Base-by-base conservation (phyloP, 73 alveolate species). In the Tetrahymena borealis region DNA sequence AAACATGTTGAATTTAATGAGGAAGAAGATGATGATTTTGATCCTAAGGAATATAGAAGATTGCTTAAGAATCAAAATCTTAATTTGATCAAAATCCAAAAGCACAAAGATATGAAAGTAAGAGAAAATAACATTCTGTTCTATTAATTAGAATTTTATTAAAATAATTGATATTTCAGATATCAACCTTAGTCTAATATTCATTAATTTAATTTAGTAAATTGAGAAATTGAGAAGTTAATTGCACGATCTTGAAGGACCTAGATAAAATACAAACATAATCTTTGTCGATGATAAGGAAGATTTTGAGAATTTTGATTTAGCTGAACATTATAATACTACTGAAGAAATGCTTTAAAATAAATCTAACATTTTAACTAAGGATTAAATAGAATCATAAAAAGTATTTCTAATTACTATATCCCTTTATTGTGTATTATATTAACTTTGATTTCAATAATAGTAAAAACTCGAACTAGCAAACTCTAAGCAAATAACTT, bases 1-100 rank as follows among this genome's bases (percentile, higher is more conserved):
- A 94, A 95, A 33, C 97, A 95, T 92, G 94, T 95, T 20, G 96
- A 95, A 95, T 92, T 95, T 36, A n/a, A n/a, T n/a, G 94, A 95
- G 18, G 97, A 95, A 20, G 97, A 95, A 39, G 94, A 95, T 90
- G 94, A 60, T 60, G 85, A 60, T 16, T 60, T 60, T 60, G 85
- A 60, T 28, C 85, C 92, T 31, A 90, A 93, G 37, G 95, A 95
- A 93, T 94, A 95, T 92, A 95, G 94, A 95, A 92, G 94, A 35
- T 94, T 95, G 33, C 92, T 95, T 85, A 95, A 95, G 91, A 95
- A 94, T 3, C 94, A 95, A 92, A 93, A 93, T 92, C 90, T 95
- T 15, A 95, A 95, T 95, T 92, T 95, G 78, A 95, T 95, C 3
- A 95, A 95, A 93, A 93, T 95, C 90, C 91, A 95, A 93, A 95